Base-by-base conservation (phyloP, 257 asterid species). In the Solanum arcanum region DNA sequence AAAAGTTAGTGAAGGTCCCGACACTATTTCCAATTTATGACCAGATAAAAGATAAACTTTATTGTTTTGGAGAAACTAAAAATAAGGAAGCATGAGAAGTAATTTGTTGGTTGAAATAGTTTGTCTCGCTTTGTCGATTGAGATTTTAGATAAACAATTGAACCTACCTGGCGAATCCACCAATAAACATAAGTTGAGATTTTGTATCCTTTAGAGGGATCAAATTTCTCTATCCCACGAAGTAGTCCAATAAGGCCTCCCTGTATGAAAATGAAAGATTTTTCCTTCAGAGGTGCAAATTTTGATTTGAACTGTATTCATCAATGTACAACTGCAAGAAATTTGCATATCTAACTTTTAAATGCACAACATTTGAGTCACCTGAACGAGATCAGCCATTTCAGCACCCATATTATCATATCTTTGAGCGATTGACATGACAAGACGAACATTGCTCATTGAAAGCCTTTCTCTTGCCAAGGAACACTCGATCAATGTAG, bases 401-500 rank as follows among this genome's bases (percentile, higher is more conserved):
- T 97, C 95, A 87, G 91, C 96, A 89, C 99, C 99, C 98, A 93
- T 92, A 93, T 95, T 92, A 85, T 96, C 98, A 83, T 95, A 97
- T 93, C 93, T 94, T 88, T 94, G 98, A 56, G 99, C 98, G 46
- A 97, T 94, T 75, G 98, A 95, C 98, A 95, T 95, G 89, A 97
- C 99, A 83, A 97, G 98, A 76, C 99, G 99, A 83, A 95, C 86
- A 88, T 97, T 97, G 93, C 99, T 94, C 99, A 94, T 97, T 20
- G 99, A 95, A 83, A 97, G 95, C 94, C 94, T 97, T 93, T 97
- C 99, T 88, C 97, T 93, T 21, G 99, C 99, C 87, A 97, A 92
- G 37, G 95, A 90, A 88, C 97, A 91, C 92, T 95, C 96, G 2
- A 95, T 92, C 88, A 91, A 70, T 88, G 90, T 91, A 4, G 94